phyloP scores from a whole-genome alignment of 441 rosid species.

The Gossypium aridum region DNA sequence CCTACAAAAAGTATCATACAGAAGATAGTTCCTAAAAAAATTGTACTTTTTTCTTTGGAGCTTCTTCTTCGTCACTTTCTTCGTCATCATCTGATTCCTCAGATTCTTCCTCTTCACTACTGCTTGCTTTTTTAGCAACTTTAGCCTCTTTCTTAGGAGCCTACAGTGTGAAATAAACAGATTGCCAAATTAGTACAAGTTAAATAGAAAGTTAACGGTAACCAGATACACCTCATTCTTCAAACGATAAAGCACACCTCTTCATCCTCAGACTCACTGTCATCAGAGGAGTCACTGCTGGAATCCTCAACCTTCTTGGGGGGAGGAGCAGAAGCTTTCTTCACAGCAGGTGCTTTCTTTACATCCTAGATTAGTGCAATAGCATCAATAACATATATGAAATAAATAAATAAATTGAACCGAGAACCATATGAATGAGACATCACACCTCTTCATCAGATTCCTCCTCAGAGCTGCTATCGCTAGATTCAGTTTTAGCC shows the following conservation, averaged over 20 bases:
- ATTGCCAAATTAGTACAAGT: neutral
- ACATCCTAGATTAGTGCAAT: neutral
- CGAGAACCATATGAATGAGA: neutral
- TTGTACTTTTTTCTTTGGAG: constrained; percentile 46
- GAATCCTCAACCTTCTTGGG: constrained; percentile 10
- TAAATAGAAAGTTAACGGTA: neutral
- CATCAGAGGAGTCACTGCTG: constrained; percentile 13
- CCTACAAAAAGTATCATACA: neutral
- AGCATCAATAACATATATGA: neutral
- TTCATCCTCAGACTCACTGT: constrained; percentile 16
- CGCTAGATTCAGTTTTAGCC: neutral
- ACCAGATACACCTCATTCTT: neutral
- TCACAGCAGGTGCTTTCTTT: neutral
- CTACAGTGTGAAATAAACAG: neutral
- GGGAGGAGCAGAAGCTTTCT: constrained; percentile 6
- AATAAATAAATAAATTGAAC: neutral
- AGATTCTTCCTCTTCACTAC: constrained; percentile 53
- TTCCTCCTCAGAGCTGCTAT: constrained; percentile 29
- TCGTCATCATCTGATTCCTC: constrained; percentile 50
- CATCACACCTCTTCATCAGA: constrained; percentile 15
- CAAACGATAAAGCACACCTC: neutral
- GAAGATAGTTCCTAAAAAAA: neutral
- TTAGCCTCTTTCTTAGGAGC: constrained; percentile 15
- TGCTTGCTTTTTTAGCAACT: constrained; percentile 36
- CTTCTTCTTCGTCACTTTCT: constrained; percentile 44